Evolutionary conservation across 495 filamentous ascomycete genomes (phyloP).

Genomic region (Staphylotrichum longicolle): DNA sequence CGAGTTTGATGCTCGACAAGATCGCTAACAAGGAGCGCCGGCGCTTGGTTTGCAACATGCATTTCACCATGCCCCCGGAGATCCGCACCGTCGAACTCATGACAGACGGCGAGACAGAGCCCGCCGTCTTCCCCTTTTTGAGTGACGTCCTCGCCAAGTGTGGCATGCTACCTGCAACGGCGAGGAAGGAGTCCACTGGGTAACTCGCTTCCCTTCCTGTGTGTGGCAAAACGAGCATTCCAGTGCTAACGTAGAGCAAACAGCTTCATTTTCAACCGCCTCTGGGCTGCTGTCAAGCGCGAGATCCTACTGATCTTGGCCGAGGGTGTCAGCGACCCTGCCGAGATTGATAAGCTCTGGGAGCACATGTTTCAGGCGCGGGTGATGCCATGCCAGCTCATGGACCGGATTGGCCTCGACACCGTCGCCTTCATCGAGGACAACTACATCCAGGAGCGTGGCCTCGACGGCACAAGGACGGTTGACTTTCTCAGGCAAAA

Average conservation of each 20-base stretch:
- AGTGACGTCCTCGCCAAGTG: conserved; percentile 35
- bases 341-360: conserved; percentile 51
- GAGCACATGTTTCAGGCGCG: conserved; percentile 35
- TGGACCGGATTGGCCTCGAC: conserved; percentile 48
- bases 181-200: conserved; percentile 51
- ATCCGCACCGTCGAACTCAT: conserved; percentile 54
- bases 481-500: conserved; percentile 40
- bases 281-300: conserved; percentile 58
- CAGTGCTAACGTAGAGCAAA: not conserved
- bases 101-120: conserved; percentile 51
- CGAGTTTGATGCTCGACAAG: conserved; percentile 45
- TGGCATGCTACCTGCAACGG: conserved; percentile 41
- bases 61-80: conserved; percentile 54
- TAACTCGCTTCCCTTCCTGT: too few relatives aligned
- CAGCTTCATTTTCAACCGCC: conserved; percentile 54
- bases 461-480: conserved; percentile 31
- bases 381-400: conserved; percentile 26
- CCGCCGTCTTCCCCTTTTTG: conserved; percentile 45
- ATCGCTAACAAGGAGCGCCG: conserved; percentile 37
- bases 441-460: conserved; percentile 47
- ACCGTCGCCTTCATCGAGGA: conserved; percentile 47
- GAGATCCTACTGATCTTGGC: conserved; percentile 51
- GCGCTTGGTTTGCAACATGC: conserved; percentile 45
- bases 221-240: too few relatives aligned
- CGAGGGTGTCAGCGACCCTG: conserved; percentile 41